Conservation (phyloP, 31 red algal genomes). For the Porphyra umbilicalis region DNA sequence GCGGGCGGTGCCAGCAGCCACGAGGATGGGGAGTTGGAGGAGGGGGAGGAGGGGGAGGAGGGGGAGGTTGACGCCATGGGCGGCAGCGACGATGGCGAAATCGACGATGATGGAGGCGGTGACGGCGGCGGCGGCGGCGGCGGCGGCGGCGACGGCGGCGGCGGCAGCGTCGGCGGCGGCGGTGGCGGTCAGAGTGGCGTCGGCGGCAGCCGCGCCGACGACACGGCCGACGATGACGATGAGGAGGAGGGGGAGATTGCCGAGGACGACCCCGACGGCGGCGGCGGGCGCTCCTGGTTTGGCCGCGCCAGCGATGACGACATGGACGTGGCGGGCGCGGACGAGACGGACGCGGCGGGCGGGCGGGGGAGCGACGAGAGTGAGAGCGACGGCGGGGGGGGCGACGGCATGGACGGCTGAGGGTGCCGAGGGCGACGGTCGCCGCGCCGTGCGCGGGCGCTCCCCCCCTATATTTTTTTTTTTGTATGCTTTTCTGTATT, state of each 20-base stretch:
- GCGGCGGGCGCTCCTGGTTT: neutral
- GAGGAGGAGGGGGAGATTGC: neutral
- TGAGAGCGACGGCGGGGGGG: neutral
- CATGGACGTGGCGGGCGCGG: neutral
- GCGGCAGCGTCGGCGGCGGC: too few species aligned
- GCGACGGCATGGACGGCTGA: neutral
- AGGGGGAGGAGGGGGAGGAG: neutral
- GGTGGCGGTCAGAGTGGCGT: neutral
- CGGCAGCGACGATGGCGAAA: neutral
- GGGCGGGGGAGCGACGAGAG: neutral
- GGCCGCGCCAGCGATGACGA: neutral
- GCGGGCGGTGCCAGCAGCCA: neutral
- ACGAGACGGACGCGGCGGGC: neutral
- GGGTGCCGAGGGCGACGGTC: neutral
- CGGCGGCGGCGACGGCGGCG: too few species aligned
- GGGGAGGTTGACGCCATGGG: neutral
- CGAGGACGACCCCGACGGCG: neutral
- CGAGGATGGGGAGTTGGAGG: neutral
- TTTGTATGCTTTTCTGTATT: too few species aligned
- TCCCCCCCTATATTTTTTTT: neutral
- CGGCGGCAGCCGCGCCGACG: neutral
- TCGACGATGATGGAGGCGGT: neutral
- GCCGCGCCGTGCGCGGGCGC: neutral
- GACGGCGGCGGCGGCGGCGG: too few species aligned
- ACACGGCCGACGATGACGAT: neutral